Conservation (phyloP, 352 stramenopile species). For the Pythium volutum region DNA sequence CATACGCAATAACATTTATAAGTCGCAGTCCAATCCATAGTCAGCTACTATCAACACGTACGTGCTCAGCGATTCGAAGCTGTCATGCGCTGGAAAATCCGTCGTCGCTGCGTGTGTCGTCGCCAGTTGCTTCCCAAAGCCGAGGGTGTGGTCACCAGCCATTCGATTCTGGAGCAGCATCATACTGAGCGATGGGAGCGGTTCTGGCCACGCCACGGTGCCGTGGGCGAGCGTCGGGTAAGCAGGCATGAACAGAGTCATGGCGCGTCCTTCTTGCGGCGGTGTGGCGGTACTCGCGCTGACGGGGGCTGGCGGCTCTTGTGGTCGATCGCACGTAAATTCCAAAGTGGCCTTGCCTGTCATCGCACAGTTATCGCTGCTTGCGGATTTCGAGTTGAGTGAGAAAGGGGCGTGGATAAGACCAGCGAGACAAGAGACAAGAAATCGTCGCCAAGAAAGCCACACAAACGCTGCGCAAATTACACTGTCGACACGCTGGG, state of each 20-base stretch:
- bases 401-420: conserved; percentile 16
- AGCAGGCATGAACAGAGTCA: neutral
- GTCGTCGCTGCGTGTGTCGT: neutral
- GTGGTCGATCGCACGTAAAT: neutral
- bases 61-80: neutral
- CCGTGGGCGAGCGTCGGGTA: neutral
- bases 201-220: neutral
- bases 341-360: neutral
- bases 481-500: neutral
- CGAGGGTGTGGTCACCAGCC: neutral
- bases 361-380: neutral
- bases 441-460: neutral
- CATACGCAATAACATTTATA: neutral
- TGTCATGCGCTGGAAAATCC: neutral
- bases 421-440: neutral
- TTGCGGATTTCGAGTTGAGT: neutral
- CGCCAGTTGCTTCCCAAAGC: neutral
- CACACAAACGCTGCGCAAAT: neutral
- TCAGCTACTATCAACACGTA: neutral
- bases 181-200: conserved; percentile 15
- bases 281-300: neutral
- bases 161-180: conserved; percentile 12
- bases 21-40: neutral
- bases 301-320: neutral
- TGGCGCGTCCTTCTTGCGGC: neutral